Evolutionary conservation across 495 filamentous ascomycete genomes (phyloP).

Genomic region (Aspergillus funiculosus): DNA sequence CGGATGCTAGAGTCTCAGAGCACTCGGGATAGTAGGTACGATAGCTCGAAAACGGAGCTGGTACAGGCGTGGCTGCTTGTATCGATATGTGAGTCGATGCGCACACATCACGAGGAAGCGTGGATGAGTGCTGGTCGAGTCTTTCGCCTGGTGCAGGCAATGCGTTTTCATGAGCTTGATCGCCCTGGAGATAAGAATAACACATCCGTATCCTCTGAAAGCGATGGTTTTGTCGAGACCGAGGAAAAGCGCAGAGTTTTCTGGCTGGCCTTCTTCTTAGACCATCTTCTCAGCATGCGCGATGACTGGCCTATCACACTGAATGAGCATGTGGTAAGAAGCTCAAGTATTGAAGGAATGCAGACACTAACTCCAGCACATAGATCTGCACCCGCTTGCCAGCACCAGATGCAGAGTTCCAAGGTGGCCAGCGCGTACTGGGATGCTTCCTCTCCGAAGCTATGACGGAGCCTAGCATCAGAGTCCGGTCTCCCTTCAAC

Average conservation of each 20-base stretch:
- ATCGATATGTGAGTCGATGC: constrained; percentile 43
- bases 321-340: constrained; percentile 46
- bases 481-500: constrained; percentile 36
- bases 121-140: constrained; percentile 50
- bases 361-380: constrained; percentile 2
- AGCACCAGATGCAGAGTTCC: constrained; percentile 43
- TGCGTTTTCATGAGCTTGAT: constrained; percentile 20
- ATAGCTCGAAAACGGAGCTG: constrained; percentile 20
- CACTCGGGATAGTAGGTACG: not conserved
- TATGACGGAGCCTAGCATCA: constrained; percentile 26
- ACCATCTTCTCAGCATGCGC: constrained; percentile 44
- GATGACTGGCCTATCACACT: constrained; percentile 44
- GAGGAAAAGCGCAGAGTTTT: no score
- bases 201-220: no score
- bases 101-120: constrained; percentile 36
- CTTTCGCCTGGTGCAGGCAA: constrained; percentile 46
- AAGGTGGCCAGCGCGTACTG: constrained; percentile 37
- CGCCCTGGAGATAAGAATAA: no score
- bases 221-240: no score
- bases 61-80: constrained; percentile 49
- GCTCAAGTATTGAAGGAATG: no score
- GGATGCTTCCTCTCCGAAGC: constrained; percentile 42
- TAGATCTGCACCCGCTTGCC: constrained; percentile 24
- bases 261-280: constrained; percentile 51
- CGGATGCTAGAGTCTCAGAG: constrained; percentile 14